These are phyloP conservation scores for Patellifolia procumbens DNA, from an alignment of 179 eudicot genomes.

Conservation along the genomic window DNA sequence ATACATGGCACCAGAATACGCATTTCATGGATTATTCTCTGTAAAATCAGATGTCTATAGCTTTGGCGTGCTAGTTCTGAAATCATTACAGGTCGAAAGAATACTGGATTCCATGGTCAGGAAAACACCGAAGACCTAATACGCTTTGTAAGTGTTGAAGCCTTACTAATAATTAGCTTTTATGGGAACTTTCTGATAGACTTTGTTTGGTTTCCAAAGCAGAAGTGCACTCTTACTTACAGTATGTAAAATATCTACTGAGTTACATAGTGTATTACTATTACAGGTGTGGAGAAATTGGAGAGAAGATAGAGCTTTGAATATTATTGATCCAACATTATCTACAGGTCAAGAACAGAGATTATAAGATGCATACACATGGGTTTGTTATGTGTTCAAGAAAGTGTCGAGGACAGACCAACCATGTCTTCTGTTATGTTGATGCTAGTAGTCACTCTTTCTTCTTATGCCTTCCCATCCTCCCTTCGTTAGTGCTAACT, in stretches of 20 bases:
- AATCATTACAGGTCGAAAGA: constrained; percentile 29
- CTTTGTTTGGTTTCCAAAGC: too few species aligned
- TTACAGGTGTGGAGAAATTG: constrained; percentile 61
- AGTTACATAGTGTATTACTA: not conserved
- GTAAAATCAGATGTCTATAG: constrained; percentile 29
- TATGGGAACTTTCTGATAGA: too few species aligned
- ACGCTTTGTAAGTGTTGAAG: constrained; percentile 26
- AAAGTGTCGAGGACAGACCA: constrained; percentile 37
- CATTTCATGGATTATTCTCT: constrained; percentile 25
- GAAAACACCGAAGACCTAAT: constrained; percentile 20
- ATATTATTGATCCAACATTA: constrained; percentile 38
- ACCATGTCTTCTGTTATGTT: constrained; percentile 35
- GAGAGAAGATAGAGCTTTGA: constrained; percentile 30
- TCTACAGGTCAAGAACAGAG: constrained; percentile 8
- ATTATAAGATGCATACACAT: constrained; percentile 44
- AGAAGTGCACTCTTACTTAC: too few species aligned
- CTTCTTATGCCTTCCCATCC: constrained; percentile 38
- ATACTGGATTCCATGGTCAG: not conserved
- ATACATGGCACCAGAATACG: constrained; percentile 34
- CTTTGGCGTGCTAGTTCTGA: constrained; percentile 24
- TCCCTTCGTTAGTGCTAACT: constrained; percentile 13
- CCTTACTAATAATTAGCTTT: not conserved
- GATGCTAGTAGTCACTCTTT: constrained; percentile 32
- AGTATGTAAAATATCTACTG: not conserved
- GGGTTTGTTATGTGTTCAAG: constrained; percentile 54